Conservation (phyloP, 345 rosid species). For the Adansonia digitata region DNA sequence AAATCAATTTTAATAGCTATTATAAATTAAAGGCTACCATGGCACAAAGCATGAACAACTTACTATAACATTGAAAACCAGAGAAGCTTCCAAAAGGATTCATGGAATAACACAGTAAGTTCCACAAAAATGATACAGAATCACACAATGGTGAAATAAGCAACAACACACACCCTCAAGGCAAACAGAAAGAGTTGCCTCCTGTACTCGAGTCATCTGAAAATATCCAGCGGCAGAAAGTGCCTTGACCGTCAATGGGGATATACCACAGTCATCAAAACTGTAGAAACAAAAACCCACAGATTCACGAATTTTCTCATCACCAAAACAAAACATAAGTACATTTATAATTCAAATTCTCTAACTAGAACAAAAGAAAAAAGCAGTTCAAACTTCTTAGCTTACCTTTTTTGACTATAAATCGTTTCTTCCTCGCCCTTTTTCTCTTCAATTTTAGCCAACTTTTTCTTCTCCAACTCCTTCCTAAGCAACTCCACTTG, state of each 20-base stretch:
- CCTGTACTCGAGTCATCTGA: conserved; percentile 87
- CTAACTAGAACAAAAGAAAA: background rate
- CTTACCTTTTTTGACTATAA: conserved; percentile 58
- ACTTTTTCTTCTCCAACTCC: conserved; percentile 46
- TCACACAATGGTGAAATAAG: background rate
- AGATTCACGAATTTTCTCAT: conserved; percentile 6
- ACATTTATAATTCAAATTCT: background rate
- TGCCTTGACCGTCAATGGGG: conserved; percentile 76
- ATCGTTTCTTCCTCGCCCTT: conserved; percentile 37
- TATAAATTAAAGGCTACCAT: background rate
- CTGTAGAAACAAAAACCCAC: conserved; percentile 33
- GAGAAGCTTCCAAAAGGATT: background rate
- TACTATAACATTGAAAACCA: background rate
- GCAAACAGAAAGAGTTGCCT: conserved; percentile 66
- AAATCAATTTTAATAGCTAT: background rate
- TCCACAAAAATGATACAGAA: background rate
- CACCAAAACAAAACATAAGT: background rate
- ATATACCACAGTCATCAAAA: conserved; percentile 73
- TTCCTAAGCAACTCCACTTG: conserved; percentile 55
- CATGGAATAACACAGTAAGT: background rate
- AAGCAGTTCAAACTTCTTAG: background rate
- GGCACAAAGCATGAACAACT: background rate
- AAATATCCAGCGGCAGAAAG: conserved; percentile 73
- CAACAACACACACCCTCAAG: conserved; percentile 58
- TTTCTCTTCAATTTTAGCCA: conserved; percentile 30